Base-by-base conservation (phyloP, 2,329 filamentous ascomycete species). In the Coniella lustricola region DNA sequence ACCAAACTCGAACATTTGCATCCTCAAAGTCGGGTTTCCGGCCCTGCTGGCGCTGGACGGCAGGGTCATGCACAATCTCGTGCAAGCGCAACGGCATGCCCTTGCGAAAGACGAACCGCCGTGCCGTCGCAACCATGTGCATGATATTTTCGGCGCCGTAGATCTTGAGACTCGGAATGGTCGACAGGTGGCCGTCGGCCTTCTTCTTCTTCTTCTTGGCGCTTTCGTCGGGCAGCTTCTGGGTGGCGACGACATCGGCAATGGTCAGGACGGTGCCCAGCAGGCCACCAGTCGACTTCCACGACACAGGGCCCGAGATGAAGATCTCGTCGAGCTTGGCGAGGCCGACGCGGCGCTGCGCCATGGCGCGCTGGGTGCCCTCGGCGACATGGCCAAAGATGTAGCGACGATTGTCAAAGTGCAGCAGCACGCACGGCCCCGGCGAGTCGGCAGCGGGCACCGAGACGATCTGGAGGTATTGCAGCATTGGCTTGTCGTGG, bases 381-480 rank as follows among this genome's bases (percentile, higher is more conserved):
- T 98, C 93, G 9, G 82, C 71, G 14, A 91, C 65, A 59, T 85
- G 84, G 17, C 93, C 93, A 60, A 98, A 85, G 14, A 96, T 57
- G 65, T 98, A 98, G 49, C 87, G 79, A 58, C 85, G 84, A 59
- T 82, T 79, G 58, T 91, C 87, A 60, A 90, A 90, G 62, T 91
- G 83, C 7, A 98, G 72, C 33, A 89, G 63, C 29, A 97, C 65
- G 43, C 80, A 78, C 2, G 88, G 87, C 46, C 91, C 91, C 1
- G 84, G 79, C 17, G 90, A 95, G 67, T 98, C 93, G 51, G 84
- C 85, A 56, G 91, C 93, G 13, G 91, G 91, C 51, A 85, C 86
- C 16, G 84, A 85, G 53, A 91, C 65, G 58, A 97, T 69, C 64
- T 94, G 84, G 49, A 90, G 73, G 59, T 73, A 81, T 62, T 77